Conservation (phyloP, 1,284 basidiomycete species). For the Phenoliferia sp. region DNA sequence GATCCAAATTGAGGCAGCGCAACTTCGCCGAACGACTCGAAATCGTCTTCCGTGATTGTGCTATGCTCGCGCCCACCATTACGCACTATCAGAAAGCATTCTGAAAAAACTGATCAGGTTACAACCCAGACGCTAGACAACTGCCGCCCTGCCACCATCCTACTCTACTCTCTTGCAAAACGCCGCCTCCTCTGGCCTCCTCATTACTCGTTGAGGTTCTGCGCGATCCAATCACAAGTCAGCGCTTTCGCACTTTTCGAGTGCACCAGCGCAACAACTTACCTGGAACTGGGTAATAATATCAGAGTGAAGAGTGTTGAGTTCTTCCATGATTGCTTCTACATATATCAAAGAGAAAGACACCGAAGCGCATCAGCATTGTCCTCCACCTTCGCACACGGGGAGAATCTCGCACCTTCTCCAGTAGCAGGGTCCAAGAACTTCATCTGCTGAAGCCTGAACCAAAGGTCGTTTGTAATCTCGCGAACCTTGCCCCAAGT, state of each 20-base stretch:
- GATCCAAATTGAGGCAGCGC: too few species aligned
- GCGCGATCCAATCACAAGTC: not conserved
- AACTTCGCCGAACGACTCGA: too few species aligned
- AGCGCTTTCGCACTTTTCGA: too few species aligned
- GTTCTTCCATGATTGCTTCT: conserved; percentile 41
- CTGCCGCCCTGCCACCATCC: not conserved
- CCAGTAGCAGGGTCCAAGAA: conserved; percentile 23
- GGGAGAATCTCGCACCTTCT: conserved; percentile 7
- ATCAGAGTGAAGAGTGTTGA: conserved; percentile 66
- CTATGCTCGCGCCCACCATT: too few species aligned
- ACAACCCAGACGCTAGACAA: too few species aligned
- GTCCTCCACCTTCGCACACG: too few species aligned
- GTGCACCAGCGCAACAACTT: not conserved
- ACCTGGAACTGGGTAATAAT: conserved; percentile 25
- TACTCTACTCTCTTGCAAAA: not conserved
- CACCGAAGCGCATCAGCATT: too few species aligned
- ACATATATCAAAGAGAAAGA: not conserved
- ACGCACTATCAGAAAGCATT: too few species aligned
- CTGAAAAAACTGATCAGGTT: too few species aligned
- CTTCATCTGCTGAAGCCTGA: conserved; percentile 52
- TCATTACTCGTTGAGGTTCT: not conserved
- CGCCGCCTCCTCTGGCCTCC: not conserved
- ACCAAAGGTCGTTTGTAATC: conserved; percentile 78
- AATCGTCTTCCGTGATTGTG: too few species aligned
- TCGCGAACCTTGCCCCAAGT: conserved; percentile 95